A percentile compares a stretch with the other conserved stretches of the same genome.
These are phyloP conservation scores for Streptanthus diversifolius DNA, from an alignment of 345 rosid species.

Conservation along the genomic window DNA sequence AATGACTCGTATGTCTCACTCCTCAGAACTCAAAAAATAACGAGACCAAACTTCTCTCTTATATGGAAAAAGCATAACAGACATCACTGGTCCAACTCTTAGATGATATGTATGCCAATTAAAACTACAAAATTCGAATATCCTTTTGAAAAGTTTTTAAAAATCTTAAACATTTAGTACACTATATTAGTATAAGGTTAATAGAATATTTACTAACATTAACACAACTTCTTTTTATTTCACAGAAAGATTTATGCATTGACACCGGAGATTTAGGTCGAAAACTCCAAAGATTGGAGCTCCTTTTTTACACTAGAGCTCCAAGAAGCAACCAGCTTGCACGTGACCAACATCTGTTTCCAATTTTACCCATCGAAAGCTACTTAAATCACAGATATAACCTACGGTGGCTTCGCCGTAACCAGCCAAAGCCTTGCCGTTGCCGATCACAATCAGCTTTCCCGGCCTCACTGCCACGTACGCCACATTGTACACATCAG, in stretches of 20 bases:
- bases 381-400: constrained; percentile 22
- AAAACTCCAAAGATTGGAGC: not conserved
- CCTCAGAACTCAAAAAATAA: no score
- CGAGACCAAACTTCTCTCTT: no score
- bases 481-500: constrained; percentile 40
- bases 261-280: constrained; percentile 1
- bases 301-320: constrained; percentile 32
- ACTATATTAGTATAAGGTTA: not conserved
- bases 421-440: constrained; percentile 34
- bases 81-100: no score
- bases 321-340: constrained; percentile 60
- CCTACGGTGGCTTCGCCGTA: constrained; percentile 15
- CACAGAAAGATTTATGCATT: not conserved
- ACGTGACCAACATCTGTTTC: constrained; percentile 51
- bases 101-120: no score
- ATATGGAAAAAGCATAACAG: no score
- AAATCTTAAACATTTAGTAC: not conserved
- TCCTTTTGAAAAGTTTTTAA: no score
- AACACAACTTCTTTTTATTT: not conserved
- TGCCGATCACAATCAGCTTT: constrained; percentile 60
- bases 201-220: not conserved
- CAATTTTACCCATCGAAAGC: constrained; percentile 43
- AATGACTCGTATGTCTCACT: no score
- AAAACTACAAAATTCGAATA: no score
- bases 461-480: constrained; percentile 42